These are phyloP conservation scores for Coniferiporia sulphurascens DNA, from an alignment of 1,284 basidiomycete genomes.

Conservation along the genomic window DNA sequence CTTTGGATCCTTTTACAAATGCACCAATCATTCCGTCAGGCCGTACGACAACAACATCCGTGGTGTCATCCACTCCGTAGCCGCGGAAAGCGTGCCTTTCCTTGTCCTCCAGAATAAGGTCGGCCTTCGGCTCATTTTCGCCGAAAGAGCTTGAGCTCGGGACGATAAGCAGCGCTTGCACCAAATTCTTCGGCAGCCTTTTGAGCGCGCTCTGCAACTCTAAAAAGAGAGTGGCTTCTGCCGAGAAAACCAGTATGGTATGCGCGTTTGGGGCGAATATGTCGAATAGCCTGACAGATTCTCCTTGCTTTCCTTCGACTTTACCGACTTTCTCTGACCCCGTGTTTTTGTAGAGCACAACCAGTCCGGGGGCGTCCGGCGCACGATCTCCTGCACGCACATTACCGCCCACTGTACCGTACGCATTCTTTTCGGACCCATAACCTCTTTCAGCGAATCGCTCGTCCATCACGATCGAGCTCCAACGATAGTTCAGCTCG, in stretches of 20 bases:
- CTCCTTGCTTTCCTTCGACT: neutral
- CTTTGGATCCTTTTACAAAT: neutral
- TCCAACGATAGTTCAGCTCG: constrained; percentile 23
- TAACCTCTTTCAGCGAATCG: neutral
- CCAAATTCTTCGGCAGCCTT: neutral
- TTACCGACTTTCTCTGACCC: neutral
- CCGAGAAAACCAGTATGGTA: constrained; percentile 17
- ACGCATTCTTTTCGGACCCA: neutral
- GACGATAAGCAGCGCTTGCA: neutral
- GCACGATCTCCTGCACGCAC: constrained; percentile 21
- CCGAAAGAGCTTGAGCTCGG: neutral
- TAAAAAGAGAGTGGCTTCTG: neutral
- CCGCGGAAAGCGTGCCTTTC: constrained; percentile 33
- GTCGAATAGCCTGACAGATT: neutral
- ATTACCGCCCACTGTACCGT: constrained; percentile 4
- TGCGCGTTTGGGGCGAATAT: constrained; percentile 6
- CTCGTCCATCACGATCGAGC: constrained; percentile 21
- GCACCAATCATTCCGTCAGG: constrained; percentile 30
- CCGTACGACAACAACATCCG: constrained; percentile 30
- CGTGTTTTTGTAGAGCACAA: neutral
- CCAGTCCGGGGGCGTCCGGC: constrained; percentile 20
- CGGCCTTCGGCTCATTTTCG: constrained; percentile 10
- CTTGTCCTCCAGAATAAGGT: constrained; percentile 34
- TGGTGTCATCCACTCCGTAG: constrained; percentile 30
- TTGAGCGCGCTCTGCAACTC: neutral